Base-by-base conservation (phyloP, 371 early-diverging fungal genomes). In the Syncephalastrum contaminatum region DNA sequence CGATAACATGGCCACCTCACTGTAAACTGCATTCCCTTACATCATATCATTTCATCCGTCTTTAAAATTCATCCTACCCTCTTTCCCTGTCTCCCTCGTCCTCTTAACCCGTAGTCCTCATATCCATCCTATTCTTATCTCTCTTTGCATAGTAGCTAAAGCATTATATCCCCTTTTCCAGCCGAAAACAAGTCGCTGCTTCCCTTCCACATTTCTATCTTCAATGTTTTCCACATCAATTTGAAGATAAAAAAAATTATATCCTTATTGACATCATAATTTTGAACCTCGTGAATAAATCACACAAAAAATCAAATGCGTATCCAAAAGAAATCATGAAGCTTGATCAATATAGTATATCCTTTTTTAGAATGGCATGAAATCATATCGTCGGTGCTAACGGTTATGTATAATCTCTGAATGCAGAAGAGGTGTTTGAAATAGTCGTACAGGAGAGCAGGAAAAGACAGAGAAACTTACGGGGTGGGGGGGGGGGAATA, bases 1-100 rank as follows among this genome's bases (percentile, higher is more conserved):
- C 43, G 92, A 92, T 50, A 96, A 95, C 70, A 70, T 97, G 73
- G 91, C 84, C 25, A 70, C 85, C 63, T 75, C 79, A n/a, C 55
- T 82, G 27, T 73, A 73, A 67, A 18, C 42, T 43, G 36, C 21
- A 19, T 39, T 24, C 21, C 16, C 24, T 14, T 13, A 15, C 48
- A n/a, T 24, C 14, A 1, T 7, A 15, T 43, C 41, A 10, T 12
- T 10, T 30, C 36, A 30, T 30, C 36, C 10, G 36, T 30, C 36
- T 30, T 25, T 25, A 7, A 12, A 30, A 30, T 22, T 25, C 19
- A 12, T 43, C 8, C 10, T 2, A 12, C 36, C 21, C 13, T 48
- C 25, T 22, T 20, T 14, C 48, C 21, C 21, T 22, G n/a, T n/a
- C n/a, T n/a, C n/a, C n/a, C 5, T 48, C 25, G n/a, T 48, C 48